These are phyloP conservation scores for Durotheca rogersii DNA, from an alignment of 495 filamentous ascomycete species.

Conservation along the genomic window DNA sequence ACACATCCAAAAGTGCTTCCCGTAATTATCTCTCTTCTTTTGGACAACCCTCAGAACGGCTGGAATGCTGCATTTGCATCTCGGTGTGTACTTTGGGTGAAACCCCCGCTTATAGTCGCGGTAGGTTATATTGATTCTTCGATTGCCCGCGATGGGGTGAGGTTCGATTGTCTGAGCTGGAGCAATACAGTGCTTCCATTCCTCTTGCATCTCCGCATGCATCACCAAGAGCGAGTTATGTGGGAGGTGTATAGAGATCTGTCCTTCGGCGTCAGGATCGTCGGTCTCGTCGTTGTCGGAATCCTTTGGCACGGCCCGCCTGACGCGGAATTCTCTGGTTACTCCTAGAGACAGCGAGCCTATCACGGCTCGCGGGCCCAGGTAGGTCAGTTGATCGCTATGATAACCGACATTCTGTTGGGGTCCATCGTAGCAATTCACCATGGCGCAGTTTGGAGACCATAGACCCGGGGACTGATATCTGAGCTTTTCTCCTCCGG, in stretches of 20 bases:
- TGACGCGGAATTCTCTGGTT: constrained; percentile 84
- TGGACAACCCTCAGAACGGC: constrained; percentile 77
- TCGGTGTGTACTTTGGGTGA: constrained; percentile 67
- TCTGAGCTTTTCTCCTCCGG: constrained; percentile 66
- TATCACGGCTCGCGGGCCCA: constrained; percentile 84
- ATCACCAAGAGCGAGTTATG: constrained; percentile 93
- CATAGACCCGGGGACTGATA: constrained; percentile 73
- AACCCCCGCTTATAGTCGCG: constrained; percentile 77
- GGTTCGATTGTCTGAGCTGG: constrained; percentile 73
- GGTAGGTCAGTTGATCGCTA: constrained; percentile 87
- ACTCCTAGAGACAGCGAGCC: constrained; percentile 89
- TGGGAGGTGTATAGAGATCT: constrained; percentile 86
- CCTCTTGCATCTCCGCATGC: constrained; percentile 89
- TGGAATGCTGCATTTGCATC: constrained; percentile 65
- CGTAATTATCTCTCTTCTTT: constrained; percentile 68
- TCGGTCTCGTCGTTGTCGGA: constrained; percentile 35
- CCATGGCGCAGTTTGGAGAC: constrained; percentile 86
- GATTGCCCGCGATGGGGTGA: constrained; percentile 76
- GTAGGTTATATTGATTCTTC: constrained; percentile 91
- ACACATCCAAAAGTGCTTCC: constrained; percentile 94
- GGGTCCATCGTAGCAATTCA: constrained; percentile 86
- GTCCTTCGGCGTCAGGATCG: constrained; percentile 66
- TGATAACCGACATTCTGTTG: constrained; percentile 86
- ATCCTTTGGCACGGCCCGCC: constrained; percentile 62
- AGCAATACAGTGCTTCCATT: constrained; percentile 76